Evolutionary conservation across 148 eudicot species (phyloP).

Genomic region (Persicaria maculosa): DNA sequence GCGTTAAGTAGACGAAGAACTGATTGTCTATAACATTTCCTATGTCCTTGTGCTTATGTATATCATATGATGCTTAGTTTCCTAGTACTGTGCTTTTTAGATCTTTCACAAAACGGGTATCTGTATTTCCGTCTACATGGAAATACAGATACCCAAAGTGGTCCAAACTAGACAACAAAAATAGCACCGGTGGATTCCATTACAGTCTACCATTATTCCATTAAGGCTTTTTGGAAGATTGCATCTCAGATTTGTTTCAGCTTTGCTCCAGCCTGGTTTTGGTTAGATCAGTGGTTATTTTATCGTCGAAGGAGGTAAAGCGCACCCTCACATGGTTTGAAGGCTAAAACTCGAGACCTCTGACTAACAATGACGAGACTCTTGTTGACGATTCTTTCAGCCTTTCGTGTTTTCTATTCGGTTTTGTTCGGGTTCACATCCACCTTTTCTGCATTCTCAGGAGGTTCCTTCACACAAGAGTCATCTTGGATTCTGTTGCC

Average conservation of each 20-base stretch:
- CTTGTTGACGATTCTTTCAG: neutral
- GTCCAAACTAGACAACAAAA: neutral
- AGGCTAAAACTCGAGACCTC: too few species aligned
- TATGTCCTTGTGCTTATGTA: too few species aligned
- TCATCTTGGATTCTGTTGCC: constrained; percentile 1
- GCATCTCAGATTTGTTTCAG: neutral
- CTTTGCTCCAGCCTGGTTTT: neutral
- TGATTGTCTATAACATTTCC: too few species aligned
- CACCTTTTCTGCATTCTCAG: neutral
- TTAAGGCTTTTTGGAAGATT: neutral
- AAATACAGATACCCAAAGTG: neutral
- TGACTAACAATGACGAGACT: too few species aligned
- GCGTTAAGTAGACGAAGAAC: too few species aligned
- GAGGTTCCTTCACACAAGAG: constrained; percentile 10
- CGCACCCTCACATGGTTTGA: too few species aligned
- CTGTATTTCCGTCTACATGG: too few species aligned
- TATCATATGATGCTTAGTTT: too few species aligned
- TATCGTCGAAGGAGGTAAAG: neutral
- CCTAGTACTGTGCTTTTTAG: too few species aligned
- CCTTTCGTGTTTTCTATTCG: neutral
- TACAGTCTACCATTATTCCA: neutral
- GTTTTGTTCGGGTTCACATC: neutral
- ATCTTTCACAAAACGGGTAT: too few species aligned
- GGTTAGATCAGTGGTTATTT: neutral
- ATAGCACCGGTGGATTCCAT: neutral